phyloP scores from a whole-genome alignment of 2,329 filamentous ascomycete species.

The Diatrype stigma region DNA sequence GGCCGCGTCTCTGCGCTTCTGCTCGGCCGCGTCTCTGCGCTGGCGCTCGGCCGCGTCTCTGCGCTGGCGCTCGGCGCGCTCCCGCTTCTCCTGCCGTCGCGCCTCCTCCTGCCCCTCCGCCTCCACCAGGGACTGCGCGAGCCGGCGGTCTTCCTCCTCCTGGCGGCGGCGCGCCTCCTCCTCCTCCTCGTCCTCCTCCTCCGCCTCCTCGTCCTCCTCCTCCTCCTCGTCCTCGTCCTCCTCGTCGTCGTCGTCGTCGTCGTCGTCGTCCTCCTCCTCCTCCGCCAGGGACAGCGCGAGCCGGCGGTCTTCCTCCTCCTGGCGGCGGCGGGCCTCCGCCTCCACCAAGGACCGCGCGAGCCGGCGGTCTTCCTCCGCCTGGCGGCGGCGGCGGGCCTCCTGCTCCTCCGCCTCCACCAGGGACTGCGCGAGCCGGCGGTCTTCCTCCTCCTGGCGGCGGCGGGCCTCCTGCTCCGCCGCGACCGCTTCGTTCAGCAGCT shows the following conservation, averaged over 20 bases:
- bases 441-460: constrained; percentile 26
- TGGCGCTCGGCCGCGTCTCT: background rate
- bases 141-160: constrained; percentile 28
- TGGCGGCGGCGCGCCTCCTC: constrained; percentile 37
- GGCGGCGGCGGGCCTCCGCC: constrained; percentile 4
- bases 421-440: constrained; percentile 7
- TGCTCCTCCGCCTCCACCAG: constrained; percentile 5
- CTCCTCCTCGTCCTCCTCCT: constrained; percentile 29
- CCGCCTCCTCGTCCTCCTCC: background rate
- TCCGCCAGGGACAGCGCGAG: constrained; percentile 3
- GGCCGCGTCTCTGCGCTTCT: background rate
- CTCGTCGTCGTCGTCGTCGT: too few relatives aligned
- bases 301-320: constrained; percentile 13
- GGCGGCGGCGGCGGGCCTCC: too few relatives aligned
- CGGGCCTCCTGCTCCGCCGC: too few relatives aligned
- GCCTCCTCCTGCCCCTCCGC: constrained; percentile 2
- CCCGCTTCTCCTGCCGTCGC: background rate
- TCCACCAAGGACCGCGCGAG: constrained; percentile 4
- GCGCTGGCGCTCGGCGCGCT: background rate
- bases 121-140: constrained; percentile 4
- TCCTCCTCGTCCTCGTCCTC: constrained; percentile 23
- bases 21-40: background rate
- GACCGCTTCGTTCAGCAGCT: constrained; percentile 30
- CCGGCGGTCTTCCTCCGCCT: constrained; percentile 29
- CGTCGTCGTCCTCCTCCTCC: constrained; percentile 1